Conservation (phyloP, 2,329 filamentous ascomycete species). For the Metarhizium sp. region DNA sequence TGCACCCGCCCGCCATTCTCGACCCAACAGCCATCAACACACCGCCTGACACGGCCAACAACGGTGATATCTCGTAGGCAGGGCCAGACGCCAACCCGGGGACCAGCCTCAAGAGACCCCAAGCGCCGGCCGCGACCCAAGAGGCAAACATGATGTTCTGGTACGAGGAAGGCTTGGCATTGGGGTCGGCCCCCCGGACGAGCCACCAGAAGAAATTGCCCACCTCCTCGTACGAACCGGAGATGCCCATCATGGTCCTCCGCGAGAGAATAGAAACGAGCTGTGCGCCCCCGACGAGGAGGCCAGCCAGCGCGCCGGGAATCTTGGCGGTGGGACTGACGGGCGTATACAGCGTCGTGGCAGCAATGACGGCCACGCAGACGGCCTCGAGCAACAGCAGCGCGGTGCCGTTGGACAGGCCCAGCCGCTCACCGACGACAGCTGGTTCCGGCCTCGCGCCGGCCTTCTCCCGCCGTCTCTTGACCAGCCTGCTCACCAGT, state of each 20-base stretch:
- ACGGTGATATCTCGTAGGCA: constrained; percentile 22
- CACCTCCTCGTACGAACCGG: constrained; percentile 50
- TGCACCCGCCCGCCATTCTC: constrained; percentile 56
- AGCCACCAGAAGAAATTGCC: constrained; percentile 44
- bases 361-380: constrained; percentile 30
- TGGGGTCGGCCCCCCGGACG: constrained; percentile 17
- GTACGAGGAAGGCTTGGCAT: constrained; percentile 22
- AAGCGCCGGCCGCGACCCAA: constrained; percentile 40
- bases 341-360: constrained; percentile 22
- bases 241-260: constrained; percentile 48
- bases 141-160: constrained; percentile 41
- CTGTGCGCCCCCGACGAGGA: constrained; percentile 50
- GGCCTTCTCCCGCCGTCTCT: constrained; percentile 15
- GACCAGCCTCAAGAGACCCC: constrained; percentile 21
- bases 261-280: constrained; percentile 44
- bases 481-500: constrained; percentile 27
- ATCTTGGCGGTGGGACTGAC: constrained; percentile 21
- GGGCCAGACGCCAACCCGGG: constrained; percentile 20
- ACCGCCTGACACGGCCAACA: constrained; percentile 42
- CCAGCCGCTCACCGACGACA: constrained; percentile 30
- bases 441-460: constrained; percentile 17
- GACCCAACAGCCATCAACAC: constrained; percentile 49
- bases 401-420: constrained; percentile 25
- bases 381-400: constrained; percentile 34
- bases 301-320: constrained; percentile 43